Base-by-base conservation (phyloP, 2,329 filamentous ascomycete species). In the Clathrospora elynae region DNA sequence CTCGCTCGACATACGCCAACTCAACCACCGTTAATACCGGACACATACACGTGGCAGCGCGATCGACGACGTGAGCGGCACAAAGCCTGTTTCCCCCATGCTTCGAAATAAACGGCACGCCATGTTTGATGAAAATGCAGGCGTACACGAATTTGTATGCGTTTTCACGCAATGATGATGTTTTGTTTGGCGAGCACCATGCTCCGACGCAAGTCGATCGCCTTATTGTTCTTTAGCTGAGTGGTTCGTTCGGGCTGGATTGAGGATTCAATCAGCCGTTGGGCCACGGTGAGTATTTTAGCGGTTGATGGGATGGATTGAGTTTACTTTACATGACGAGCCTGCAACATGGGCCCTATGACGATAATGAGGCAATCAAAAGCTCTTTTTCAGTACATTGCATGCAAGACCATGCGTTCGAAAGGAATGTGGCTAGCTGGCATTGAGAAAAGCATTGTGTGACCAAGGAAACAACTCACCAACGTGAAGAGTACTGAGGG, bases 321-420 rank as follows among this genome's bases (percentile, higher is more conserved):
- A 63, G 57, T 60, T 51, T 65, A 56, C 50, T 58, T 48, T 49
- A 28, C 34, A 49, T 49, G 46, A 57, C 36, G 50, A 55, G 51
- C 47, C 49, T 47, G 58, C 44, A 59, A 56, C 42, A 34, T 37
- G 47, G 55, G 42, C 46, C 49, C 61, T 53, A 57, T 63, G 61
- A 66, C 46, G 59, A 63, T 62, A 62, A 66, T 61, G 63, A 68
- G 64, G 56, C 59, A 69, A 68, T 67, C 56, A 69, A 69, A 69
- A 69, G 66, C 64, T 67, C 55, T 64, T 61, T 55, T 53, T 53
- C 14, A 35, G 23, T 25, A 22, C 11, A 11, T 31, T 35, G 17
- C 35, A 35, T 26, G 14, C 4, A 22, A 28, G 33, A 24, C n/a
- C 22, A 16, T 43, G 30, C 29, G 22, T 33, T 19, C 24, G 13